Conservation (phyloP, 768 basidiomycete genomes). For the Naematelia encephala region DNA sequence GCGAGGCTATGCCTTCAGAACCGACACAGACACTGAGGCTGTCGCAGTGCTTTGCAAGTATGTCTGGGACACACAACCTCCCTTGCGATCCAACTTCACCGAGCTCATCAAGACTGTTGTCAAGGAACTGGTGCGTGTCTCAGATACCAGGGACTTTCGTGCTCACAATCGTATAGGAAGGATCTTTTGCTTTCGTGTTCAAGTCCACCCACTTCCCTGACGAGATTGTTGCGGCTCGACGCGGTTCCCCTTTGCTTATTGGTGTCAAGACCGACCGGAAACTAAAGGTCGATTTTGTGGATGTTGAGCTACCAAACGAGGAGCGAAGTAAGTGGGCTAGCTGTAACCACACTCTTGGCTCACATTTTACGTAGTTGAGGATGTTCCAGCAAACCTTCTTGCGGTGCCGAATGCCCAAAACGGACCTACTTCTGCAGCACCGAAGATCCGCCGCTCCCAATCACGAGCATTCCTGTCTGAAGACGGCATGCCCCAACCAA, state of each 20-base stretch:
- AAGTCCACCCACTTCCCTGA: slow-evolving; percentile 94
- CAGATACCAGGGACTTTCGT: too few relatives aligned
- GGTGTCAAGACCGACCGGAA: slow-evolving; percentile 99
- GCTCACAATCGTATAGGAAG: slow-evolving; percentile 58
- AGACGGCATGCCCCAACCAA: slow-evolving; percentile 96
- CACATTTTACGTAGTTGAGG: slow-evolving; percentile 47
- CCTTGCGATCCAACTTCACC: slow-evolving; percentile 81
- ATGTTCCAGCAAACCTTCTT: slow-evolving; percentile 56
- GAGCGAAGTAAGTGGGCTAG: slow-evolving; percentile 47
- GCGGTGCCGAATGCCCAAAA: slow-evolving; percentile 57
- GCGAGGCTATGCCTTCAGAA: slow-evolving; percentile 87
- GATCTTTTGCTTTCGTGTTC: slow-evolving; percentile 99
- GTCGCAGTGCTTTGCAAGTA: slow-evolving; percentile 96
- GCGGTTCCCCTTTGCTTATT: slow-evolving; percentile 91
- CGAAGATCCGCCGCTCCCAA: slow-evolving; percentile 84
- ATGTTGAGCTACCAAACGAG: slow-evolving; percentile 84
- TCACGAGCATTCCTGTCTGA: slow-evolving; percentile 98
- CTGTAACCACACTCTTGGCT: slow-evolving; percentile 1
- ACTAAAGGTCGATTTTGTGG: slow-evolving; percentile 98
- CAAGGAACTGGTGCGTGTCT: slow-evolving; percentile 68
- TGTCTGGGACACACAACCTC: slow-evolving; percentile 86
- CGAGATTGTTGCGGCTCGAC: slow-evolving; percentile 90
- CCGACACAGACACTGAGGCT: slow-evolving; percentile 96
- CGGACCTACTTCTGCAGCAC: slow-evolving; percentile 53
- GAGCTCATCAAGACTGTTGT: slow-evolving; percentile 89